A percentile compares a stretch with the other conserved stretches of the same genome.
Conservation (phyloP, 208 protist genomes). For the Borovskyia barvae region DNA sequence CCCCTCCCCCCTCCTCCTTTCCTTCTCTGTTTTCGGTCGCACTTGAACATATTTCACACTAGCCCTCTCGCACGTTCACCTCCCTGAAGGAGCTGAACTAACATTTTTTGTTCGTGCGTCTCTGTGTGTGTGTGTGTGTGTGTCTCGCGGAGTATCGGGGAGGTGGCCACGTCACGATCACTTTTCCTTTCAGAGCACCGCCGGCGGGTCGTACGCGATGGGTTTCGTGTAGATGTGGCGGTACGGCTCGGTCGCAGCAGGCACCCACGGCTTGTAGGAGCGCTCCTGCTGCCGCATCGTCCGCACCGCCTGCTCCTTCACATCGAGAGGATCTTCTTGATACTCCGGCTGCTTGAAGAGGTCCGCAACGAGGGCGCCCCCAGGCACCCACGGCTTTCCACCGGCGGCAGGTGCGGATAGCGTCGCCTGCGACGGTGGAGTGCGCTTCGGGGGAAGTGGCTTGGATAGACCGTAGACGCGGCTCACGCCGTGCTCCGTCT, state of each 20-base stretch:
- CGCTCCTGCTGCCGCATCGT: slow-evolving; percentile 62
- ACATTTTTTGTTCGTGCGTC: neutral
- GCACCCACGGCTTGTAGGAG: slow-evolving; percentile 71
- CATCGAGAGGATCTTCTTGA: slow-evolving; percentile 86
- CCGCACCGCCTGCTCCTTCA: slow-evolving; percentile 73
- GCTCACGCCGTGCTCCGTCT: slow-evolving; percentile 67
- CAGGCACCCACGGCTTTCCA: slow-evolving; percentile 69
- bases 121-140: neutral
- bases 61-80: no score
- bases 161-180: neutral
- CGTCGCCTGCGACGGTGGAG: slow-evolving; percentile 2
- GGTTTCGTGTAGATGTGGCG: slow-evolving; percentile 79
- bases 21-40: no score
- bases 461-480: slow-evolving; percentile 78
- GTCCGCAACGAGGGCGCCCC: slow-evolving; percentile 62
- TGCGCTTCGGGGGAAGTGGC: slow-evolving; percentile 62
- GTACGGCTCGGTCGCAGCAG: slow-evolving; percentile 73
- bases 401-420: slow-evolving; percentile 7
- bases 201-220: slow-evolving; percentile 65
- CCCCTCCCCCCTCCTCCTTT: no score
- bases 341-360: slow-evolving; percentile 82
- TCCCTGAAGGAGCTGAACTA: no score
- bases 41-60: no score
- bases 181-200: slow-evolving; percentile 29
- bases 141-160: neutral